A percentile compares a stretch with the other conserved stretches of the same genome.
Evolutionary conservation across 495 filamentous ascomycete species (phyloP).

Genomic region (Talaromyces ruber): DNA sequence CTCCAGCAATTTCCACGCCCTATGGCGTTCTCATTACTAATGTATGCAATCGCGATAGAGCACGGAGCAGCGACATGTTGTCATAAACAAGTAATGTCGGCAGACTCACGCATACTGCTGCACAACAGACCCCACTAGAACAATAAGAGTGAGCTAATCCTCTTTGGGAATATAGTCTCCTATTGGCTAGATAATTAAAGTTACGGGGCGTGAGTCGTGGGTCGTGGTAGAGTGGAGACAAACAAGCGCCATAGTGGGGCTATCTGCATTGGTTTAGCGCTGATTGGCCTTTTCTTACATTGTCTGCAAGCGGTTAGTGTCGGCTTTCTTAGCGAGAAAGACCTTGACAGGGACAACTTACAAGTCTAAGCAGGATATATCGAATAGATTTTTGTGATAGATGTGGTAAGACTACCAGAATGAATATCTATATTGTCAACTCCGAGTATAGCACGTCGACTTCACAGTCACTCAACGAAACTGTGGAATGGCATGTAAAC

Average conservation of each 20-base stretch:
- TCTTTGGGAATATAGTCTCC: neutral
- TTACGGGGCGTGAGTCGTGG: no score
- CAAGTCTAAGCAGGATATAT: neutral
- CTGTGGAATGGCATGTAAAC: neutral
- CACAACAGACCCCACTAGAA: neutral
- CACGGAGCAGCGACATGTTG: neutral
- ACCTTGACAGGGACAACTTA: neutral
- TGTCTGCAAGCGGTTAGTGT: neutral
- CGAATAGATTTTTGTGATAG: neutral
- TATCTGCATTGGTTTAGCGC: neutral
- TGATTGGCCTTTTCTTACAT: no score
- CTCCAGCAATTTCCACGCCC: neutral
- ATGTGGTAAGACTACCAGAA: neutral
- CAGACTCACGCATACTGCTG: neutral
- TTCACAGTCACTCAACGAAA: neutral
- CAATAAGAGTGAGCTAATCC: neutral
- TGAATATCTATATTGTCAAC: no score
- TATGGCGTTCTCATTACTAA: no score
- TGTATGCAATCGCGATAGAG: neutral
- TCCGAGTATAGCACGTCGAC: neutral
- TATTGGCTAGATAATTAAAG: neutral
- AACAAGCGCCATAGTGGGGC: neutral
- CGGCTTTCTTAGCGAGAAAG: neutral
- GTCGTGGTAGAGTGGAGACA: no score
- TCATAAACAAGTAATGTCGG: neutral